These are phyloP conservation scores for Dissophora ornata DNA, from an alignment of 192 early-diverging fungal genomes.

Conservation along the genomic window DNA sequence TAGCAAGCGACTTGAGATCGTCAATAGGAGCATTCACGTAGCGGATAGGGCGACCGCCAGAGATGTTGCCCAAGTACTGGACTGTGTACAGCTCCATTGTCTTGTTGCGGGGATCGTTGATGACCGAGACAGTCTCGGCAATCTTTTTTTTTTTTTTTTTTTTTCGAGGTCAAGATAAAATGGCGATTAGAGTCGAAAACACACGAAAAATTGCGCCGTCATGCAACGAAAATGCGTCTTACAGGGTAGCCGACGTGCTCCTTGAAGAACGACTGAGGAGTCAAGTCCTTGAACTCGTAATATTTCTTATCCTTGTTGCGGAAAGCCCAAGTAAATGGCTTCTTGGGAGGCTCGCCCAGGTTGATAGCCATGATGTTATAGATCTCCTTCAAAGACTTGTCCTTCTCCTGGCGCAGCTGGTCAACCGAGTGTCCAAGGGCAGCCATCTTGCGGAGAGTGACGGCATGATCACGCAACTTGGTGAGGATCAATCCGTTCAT, in stretches of 20 bases:
- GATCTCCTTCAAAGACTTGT: slow-evolving; percentile 71
- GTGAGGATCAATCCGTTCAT: slow-evolving; percentile 72
- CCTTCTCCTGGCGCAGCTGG: slow-evolving; percentile 65
- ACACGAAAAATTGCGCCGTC: no score
- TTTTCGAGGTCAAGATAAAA: not conserved
- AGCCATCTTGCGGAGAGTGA: slow-evolving; percentile 64
- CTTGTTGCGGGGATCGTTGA: slow-evolving; percentile 80
- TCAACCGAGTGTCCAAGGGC: slow-evolving; percentile 52
- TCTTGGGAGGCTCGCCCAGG: slow-evolving; percentile 75
- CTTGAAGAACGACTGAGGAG: slow-evolving; percentile 72
- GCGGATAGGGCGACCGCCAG: slow-evolving; percentile 71
- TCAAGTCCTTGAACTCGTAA: slow-evolving; percentile 62
- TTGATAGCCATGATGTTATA: slow-evolving; percentile 77
- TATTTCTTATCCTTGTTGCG: slow-evolving; percentile 79
- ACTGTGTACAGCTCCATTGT: slow-evolving; percentile 74
- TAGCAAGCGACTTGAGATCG: slow-evolving; percentile 68
- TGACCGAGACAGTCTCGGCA: slow-evolving; percentile 69
- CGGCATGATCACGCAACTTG: slow-evolving; percentile 78
- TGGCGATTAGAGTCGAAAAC: no score
- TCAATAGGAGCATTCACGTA: slow-evolving; percentile 73
- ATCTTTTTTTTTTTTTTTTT: slow-evolving; percentile 65
- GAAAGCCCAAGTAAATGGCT: slow-evolving; percentile 73
- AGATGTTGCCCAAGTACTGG: slow-evolving; percentile 77
- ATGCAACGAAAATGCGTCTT: not conserved
- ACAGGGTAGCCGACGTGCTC: slow-evolving; percentile 68